A percentile compares a stretch with the other conserved stretches of the same genome.
Evolutionary conservation across 495 filamentous ascomycete genomes (phyloP).

Genomic region (Aspergillus ellipticus): DNA sequence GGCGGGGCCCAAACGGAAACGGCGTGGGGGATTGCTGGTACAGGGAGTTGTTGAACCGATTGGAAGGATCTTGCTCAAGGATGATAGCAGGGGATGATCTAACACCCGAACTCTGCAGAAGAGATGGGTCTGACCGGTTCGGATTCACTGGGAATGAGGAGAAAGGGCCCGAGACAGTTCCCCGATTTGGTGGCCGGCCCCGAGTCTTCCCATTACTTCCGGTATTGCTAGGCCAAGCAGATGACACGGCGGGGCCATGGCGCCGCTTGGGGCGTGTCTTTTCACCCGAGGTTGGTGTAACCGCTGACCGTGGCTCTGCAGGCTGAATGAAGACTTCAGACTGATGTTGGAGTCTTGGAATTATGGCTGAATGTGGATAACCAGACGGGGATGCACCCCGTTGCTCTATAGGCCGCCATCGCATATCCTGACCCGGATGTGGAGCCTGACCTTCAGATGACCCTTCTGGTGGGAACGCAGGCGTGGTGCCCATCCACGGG

Average conservation of each 20-base stretch:
- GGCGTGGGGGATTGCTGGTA: constrained; percentile 32
- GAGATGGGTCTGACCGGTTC: constrained; percentile 34
- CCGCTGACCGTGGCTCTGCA: constrained; percentile 64
- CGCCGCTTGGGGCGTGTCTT: constrained; percentile 61
- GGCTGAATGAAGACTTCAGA: constrained; percentile 43
- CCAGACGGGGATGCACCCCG: constrained; percentile 58
- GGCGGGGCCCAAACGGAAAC: constrained; percentile 20
- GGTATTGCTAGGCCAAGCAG: constrained; percentile 79
- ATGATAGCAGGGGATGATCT: constrained; percentile 27
- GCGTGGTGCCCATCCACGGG: constrained; percentile 52
- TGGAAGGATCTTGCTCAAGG: constrained; percentile 24
- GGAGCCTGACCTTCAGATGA: constrained; percentile 21
- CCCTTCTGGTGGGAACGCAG: constrained; percentile 28
- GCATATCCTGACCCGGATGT: constrained; percentile 37
- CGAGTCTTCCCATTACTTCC: constrained; percentile 70
- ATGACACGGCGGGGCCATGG: constrained; percentile 93
- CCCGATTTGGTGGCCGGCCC: constrained; percentile 80
- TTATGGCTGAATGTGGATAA: constrained; percentile 80
- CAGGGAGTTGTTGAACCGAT: constrained; percentile 16
- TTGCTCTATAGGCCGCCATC: constrained; percentile 43
- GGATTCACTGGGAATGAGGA: constrained; percentile 81
- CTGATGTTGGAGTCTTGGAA: constrained; percentile 52
- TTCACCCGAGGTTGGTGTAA: constrained; percentile 54
- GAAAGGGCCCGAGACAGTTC: constrained; percentile 71
- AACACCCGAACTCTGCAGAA: constrained; percentile 22